These are phyloP conservation scores for Pseudogymnoascus sp. DNA, from an alignment of 2,329 filamentous ascomycete species.

Conservation along the genomic window DNA sequence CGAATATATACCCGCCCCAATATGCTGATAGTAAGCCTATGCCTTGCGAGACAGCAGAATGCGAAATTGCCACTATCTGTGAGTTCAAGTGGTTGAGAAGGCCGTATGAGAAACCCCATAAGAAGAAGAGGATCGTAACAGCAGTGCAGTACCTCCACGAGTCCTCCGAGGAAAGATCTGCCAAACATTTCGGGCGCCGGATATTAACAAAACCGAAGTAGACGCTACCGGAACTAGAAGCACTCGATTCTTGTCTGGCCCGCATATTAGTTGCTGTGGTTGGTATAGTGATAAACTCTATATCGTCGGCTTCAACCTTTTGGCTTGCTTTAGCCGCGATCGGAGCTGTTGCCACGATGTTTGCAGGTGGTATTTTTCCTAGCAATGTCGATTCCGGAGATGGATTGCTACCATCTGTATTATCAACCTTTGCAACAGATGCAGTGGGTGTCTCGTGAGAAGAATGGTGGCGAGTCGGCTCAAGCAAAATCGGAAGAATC, in stretches of 20 bases:
- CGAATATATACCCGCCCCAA: slow-evolving; percentile 63
- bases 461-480: neutral
- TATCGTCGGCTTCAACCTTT: slow-evolving; percentile 21
- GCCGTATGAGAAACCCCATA: slow-evolving; percentile 86
- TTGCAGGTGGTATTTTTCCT: neutral
- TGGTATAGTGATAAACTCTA: slow-evolving; percentile 25
- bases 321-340: neutral
- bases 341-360: neutral
- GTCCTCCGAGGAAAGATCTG: slow-evolving; percentile 54
- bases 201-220: slow-evolving; percentile 73
- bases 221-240: slow-evolving; percentile 25
- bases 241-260: slow-evolving; percentile 8
- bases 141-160: slow-evolving; percentile 63
- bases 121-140: slow-evolving; percentile 71
- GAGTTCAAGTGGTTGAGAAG: slow-evolving; percentile 74
- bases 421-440: neutral
- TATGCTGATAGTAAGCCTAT: slow-evolving; percentile 65
- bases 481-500: slow-evolving; percentile 16
- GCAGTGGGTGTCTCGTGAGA: neutral
- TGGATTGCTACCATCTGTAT: neutral
- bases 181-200: slow-evolving; percentile 58
- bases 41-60: slow-evolving; percentile 49
- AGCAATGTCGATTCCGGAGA: neutral
- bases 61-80: slow-evolving; percentile 57
- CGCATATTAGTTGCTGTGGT: neutral